A percentile compares a stretch with the other conserved stretches of the same genome.
These are phyloP conservation scores for Dactylellina leptospora DNA, from an alignment of 2,329 filamentous ascomycete genomes.

Conservation along the genomic window DNA sequence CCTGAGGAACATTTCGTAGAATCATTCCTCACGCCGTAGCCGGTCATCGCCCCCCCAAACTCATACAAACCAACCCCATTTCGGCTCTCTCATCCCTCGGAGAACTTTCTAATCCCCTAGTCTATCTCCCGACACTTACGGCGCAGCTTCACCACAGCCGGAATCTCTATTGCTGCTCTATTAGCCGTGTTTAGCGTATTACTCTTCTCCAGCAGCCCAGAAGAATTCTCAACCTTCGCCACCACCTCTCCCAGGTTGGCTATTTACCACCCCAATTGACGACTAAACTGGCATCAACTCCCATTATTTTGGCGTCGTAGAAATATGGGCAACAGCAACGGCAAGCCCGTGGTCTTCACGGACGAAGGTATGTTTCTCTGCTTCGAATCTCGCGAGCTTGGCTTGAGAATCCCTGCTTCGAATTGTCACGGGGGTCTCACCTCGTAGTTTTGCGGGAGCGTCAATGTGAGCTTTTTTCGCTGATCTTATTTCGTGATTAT, in stretches of 20 bases:
- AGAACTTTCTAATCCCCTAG: constrained; percentile 6
- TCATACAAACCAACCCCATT: constrained; percentile 11
- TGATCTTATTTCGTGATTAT: constrained; percentile 34
- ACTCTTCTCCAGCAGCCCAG: neutral
- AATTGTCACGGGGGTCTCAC: too few species aligned
- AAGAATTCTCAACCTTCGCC: constrained; percentile 9
- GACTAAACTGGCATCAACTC: constrained; percentile 14
- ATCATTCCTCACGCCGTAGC: constrained; percentile 26
- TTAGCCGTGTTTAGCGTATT: constrained; percentile 8
- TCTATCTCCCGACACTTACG: constrained; percentile 6
- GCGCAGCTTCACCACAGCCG: neutral
- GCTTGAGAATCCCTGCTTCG: constrained; percentile 35
- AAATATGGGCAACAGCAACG: constrained; percentile 50
- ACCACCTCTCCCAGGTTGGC: constrained; percentile 6
- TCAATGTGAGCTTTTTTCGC: constrained; percentile 53
- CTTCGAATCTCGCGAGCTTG: constrained; percentile 17
- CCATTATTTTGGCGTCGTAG: constrained; percentile 31
- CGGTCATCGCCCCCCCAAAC: constrained; percentile 33
- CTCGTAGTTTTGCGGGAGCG: constrained; percentile 49
- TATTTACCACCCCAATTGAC: constrained; percentile 17
- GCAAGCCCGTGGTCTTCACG: constrained; percentile 89
- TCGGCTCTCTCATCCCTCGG: constrained; percentile 1
- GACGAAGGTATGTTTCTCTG: constrained; percentile 77
- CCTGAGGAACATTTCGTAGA: constrained; percentile 17
- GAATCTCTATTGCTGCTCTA: constrained; percentile 6